phyloP scores from a whole-genome alignment of 2,329 filamentous ascomycete species.

The Rhynchosporium graminicola region DNA sequence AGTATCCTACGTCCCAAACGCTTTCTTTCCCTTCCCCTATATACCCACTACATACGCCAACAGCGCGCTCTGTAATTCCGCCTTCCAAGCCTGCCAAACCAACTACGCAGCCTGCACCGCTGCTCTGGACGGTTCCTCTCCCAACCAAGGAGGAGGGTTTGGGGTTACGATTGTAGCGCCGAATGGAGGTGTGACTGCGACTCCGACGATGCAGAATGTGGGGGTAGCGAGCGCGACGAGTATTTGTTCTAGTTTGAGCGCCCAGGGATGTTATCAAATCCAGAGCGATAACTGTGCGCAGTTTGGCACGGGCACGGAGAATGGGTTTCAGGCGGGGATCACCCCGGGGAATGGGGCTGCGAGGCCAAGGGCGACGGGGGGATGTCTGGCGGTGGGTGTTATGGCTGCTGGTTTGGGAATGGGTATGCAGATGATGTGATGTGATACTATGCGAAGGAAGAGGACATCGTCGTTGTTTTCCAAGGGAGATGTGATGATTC shows the following conservation, averaged over 20 bases:
- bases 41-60: conserved; percentile 54
- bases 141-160: conserved; percentile 42
- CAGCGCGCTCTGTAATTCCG: conserved; percentile 52
- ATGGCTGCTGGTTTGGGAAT: conserved; percentile 34
- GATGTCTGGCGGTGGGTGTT: conserved; percentile 31
- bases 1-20: conserved; percentile 56
- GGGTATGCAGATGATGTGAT: conserved; percentile 33
- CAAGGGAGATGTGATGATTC: neutral
- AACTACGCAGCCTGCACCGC: conserved; percentile 58
- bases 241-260: conserved; percentile 58
- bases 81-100: conserved; percentile 51
- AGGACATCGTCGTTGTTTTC: neutral
- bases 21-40: conserved; percentile 62
- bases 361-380: conserved; percentile 30
- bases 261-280: conserved; percentile 49
- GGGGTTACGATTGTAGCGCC: conserved; percentile 59
- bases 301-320: conserved; percentile 30
- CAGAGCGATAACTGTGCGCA: conserved; percentile 35
- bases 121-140: conserved; percentile 44
- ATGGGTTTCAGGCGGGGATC: conserved; percentile 25
- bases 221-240: conserved; percentile 51
- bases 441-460: neutral
- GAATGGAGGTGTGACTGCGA: conserved; percentile 54
- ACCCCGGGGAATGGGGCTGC: conserved; percentile 27
- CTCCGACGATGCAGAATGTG: conserved; percentile 44